Conservation (phyloP, 1,284 basidiomycete species). For the Ganoderma resinaceum region DNA sequence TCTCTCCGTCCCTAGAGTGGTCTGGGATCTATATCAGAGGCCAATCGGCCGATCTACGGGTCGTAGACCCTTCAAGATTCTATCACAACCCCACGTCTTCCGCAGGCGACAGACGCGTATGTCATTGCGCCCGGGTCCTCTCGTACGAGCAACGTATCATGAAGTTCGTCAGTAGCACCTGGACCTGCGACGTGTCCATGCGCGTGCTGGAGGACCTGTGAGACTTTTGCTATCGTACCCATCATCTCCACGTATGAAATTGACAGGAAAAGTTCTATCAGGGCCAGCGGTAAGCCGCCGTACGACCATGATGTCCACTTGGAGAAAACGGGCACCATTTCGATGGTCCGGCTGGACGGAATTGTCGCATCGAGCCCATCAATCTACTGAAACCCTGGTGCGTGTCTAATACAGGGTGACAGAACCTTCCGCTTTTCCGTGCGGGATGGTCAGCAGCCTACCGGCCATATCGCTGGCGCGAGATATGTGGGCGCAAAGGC, state of each 20-base stretch:
- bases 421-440: neutral
- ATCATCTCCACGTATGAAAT: neutral
- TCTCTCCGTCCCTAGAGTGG: neutral
- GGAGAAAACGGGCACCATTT: neutral
- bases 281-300: neutral
- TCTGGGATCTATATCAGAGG: slow-evolving; percentile 3
- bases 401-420: neutral
- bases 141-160: neutral
- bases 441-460: slow-evolving; percentile 6
- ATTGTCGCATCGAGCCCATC: neutral
- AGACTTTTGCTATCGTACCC: neutral
- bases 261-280: neutral
- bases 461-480: slow-evolving; percentile 1
- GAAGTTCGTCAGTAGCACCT: neutral
- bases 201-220: neutral
- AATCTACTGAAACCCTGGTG: neutral
- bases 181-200: neutral
- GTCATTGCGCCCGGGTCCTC: neutral
- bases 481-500: slow-evolving; percentile 5
- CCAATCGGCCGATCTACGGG: neutral
- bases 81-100: neutral
- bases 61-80: neutral
- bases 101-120: neutral
- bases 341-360: neutral
- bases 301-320: neutral